phyloP scores from a whole-genome alignment of 257 asterid species.

The Solanum neorickii region DNA sequence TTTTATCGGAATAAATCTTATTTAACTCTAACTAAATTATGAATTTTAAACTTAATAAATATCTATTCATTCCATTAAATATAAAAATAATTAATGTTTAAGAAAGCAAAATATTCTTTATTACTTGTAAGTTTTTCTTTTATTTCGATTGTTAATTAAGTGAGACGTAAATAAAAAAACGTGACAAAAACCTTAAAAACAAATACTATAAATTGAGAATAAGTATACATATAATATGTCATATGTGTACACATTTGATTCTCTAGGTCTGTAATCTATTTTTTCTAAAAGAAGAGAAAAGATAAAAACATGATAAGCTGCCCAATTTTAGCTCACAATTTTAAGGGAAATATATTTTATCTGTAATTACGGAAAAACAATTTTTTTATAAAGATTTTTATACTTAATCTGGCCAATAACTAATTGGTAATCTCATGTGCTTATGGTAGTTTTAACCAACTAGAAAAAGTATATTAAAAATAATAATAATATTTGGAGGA shows the following conservation, averaged over 20 bases:
- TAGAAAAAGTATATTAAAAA: background rate
- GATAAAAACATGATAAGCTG: background rate
- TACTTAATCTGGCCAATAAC: background rate
- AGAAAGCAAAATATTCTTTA: background rate
- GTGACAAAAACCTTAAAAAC: background rate
- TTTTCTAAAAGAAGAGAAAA: background rate
- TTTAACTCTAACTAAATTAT: no score
- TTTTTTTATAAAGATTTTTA: background rate
- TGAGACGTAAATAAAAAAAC: background rate
- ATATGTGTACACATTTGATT: background rate
- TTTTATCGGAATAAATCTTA: accelerated
- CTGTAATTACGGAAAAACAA: background rate
- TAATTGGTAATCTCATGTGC: background rate
- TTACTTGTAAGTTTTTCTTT: background rate
- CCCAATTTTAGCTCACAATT: background rate
- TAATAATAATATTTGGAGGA: background rate
- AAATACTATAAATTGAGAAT: background rate
- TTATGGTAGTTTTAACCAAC: background rate
- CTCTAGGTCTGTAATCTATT: no score
- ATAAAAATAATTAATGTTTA: no score
- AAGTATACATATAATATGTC: background rate
- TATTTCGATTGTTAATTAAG: background rate
- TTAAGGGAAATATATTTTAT: background rate
- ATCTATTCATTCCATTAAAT: accelerated
- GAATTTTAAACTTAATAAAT: background rate